Percentiles rank a stretch among this genome's conserved stretches.
Conservation (phyloP, 1,284 basidiomycete species). For the Sporisorium scitamineum region DNA sequence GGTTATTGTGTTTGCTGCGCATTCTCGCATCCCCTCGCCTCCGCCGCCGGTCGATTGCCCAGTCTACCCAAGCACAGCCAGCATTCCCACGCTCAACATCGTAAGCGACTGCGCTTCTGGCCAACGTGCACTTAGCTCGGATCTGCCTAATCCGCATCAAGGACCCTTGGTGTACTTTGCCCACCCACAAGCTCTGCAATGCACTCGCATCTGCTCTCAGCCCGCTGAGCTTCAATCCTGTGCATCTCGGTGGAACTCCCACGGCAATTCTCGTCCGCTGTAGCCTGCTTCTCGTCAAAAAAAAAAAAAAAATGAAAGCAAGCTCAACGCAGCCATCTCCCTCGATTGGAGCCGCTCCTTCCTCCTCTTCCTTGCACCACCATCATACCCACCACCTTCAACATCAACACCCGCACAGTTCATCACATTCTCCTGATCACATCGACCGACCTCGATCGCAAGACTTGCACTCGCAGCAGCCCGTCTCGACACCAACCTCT, state of each 20-base stretch:
- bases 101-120: neutral
- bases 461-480: neutral
- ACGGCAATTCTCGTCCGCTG: slow-evolving; percentile 7
- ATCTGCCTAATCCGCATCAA: slow-evolving; percentile 15
- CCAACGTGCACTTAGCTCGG: slow-evolving; percentile 13
- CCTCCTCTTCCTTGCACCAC: neutral
- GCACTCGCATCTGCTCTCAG: slow-evolving; percentile 15
- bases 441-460: neutral
- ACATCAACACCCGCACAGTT: neutral
- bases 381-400: slow-evolving; percentile 12
- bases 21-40: neutral
- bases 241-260: neutral
- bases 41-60: slow-evolving; percentile 11
- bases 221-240: slow-evolving; percentile 29
- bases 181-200: slow-evolving; percentile 10
- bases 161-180: neutral
- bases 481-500: neutral
- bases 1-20: slow-evolving; percentile 11
- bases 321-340: neutral
- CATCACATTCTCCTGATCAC: slow-evolving; percentile 2
- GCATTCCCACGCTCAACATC: slow-evolving; percentile 17
- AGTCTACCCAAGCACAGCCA: neutral
- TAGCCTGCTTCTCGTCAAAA: neutral
- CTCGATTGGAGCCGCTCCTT: slow-evolving; percentile 1
- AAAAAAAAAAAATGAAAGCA: slow-evolving; percentile 12